Evolutionary conservation across 2,329 filamentous ascomycete genomes (phyloP).

Genomic region (Pseudocercospora musae): DNA sequence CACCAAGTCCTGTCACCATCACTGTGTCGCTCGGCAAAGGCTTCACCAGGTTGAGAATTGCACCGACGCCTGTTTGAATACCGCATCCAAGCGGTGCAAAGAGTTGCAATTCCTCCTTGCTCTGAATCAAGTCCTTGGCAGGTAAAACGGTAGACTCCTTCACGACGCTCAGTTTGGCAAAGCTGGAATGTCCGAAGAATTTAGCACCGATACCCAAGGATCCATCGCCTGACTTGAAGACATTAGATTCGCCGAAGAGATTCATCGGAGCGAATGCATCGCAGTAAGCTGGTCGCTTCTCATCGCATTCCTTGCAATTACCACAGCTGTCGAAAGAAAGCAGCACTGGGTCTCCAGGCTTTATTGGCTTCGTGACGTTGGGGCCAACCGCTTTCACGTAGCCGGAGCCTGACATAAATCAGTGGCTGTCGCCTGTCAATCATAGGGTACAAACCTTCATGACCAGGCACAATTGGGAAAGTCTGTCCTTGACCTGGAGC

Average conservation of each 20-base stretch:
- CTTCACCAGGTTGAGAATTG: conserved; percentile 27
- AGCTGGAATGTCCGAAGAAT: conserved; percentile 30
- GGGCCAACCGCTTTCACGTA: conserved; percentile 44
- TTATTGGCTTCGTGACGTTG: conserved; percentile 29
- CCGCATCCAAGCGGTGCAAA: conserved; percentile 30
- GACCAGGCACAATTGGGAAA: conserved; percentile 27
- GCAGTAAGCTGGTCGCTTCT: conserved; percentile 23
- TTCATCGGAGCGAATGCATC: conserved; percentile 23
- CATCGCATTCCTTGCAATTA: conserved; percentile 20
- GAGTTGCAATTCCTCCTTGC: conserved; percentile 24
- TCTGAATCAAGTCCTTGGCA: conserved; percentile 21
- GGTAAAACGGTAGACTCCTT: conserved; percentile 26
- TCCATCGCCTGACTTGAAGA: conserved; percentile 16
- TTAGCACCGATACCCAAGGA: conserved; percentile 21
- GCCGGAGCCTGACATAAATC: conserved; percentile 35
- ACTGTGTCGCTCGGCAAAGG: conserved; percentile 23
- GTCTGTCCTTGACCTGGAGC: conserved; percentile 17
- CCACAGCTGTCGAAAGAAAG: conserved; percentile 25
- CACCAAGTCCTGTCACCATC: conserved; percentile 26
- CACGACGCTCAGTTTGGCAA: conserved; percentile 24
- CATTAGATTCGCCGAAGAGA: conserved; percentile 19
- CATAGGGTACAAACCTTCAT: conserved; percentile 20
- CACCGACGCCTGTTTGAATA: conserved; percentile 29
- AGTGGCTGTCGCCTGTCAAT: background rate
- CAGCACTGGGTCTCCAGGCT: conserved; percentile 26